Base-by-base conservation (phyloP, 768 basidiomycete genomes). In the Coprinopsis sp. region DNA sequence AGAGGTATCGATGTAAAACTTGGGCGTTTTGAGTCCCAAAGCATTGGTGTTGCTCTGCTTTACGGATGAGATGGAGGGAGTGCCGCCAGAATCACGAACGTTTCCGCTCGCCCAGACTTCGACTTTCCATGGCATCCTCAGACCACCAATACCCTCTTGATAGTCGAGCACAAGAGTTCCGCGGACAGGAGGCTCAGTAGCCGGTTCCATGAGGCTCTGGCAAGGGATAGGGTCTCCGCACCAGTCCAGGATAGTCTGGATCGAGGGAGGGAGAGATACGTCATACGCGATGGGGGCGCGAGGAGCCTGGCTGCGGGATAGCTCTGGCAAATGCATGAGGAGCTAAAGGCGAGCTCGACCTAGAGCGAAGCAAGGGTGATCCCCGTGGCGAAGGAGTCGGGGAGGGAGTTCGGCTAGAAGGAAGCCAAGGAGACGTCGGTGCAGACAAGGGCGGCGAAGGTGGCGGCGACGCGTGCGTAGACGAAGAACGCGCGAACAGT, bases 271-370 rank as follows among this genome's bases (percentile, higher is more conserved):
- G 51, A 70, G 78, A 1, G 64, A 67, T 16, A 80, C 61, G 55
- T 85, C 79, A 60, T 79, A 84, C 24, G 74, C 74, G 46, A 85
- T 79, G 24, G 82, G 81, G 2, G 82, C 78, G 47, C 68, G 72
- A 49, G 79, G 76, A 14, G 76, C n/a, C n/a, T n/a, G n/a, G n/a
- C n/a, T n/a, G n/a, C n/a, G n/a, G n/a, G n/a, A n/a, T n/a, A n/a
- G n/a, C n/a, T n/a, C n/a, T n/a, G n/a, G n/a, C n/a, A n/a, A n/a
- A n/a, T n/a, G n/a, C n/a, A n/a, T n/a, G n/a, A n/a, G n/a, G n/a
- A n/a, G n/a, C n/a, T n/a, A n/a, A n/a, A n/a, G n/a, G n/a, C n/a
- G n/a, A n/a, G n/a, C n/a, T n/a, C n/a, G n/a, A n/a, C n/a, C n/a
- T n/a, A n/a, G n/a, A n/a, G n/a, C n/a, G n/a, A n/a, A n/a, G n/a